These are phyloP conservation scores for Suhomyces vadensis DNA, from an alignment of 805 yeast genomes.

Conservation along the genomic window DNA sequence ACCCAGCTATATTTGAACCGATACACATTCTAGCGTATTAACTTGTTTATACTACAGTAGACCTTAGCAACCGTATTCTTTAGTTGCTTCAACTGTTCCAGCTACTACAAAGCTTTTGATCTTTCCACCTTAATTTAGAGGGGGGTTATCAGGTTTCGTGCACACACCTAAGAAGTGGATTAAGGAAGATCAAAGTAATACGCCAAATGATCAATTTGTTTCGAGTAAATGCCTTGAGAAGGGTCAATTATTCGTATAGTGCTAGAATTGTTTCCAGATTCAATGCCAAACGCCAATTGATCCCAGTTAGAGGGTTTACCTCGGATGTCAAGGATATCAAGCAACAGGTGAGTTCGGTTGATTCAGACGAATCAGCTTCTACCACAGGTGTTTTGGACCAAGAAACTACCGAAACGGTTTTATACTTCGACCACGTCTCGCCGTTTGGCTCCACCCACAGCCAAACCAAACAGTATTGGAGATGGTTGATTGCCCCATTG, in stretches of 20 bases:
- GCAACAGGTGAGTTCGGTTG: conserved; percentile 29
- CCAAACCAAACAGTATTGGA: conserved; percentile 22
- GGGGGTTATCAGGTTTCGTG: too few species aligned
- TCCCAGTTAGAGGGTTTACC: conserved; percentile 10
- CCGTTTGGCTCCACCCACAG: conserved; percentile 30
- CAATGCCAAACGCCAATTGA: background rate
- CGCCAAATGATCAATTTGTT: too few species aligned
- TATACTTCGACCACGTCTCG: conserved; percentile 40
- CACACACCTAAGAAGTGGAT: too few species aligned
- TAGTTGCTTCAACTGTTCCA: too few species aligned
- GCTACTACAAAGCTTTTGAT: too few species aligned
- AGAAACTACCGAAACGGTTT: conserved; percentile 30
- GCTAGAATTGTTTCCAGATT: too few species aligned
- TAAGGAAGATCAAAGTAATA: too few species aligned
- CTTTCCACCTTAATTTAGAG: too few species aligned
- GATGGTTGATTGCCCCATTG: conserved; percentile 19
- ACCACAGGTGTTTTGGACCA: conserved; percentile 45
- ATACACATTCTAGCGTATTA: too few species aligned
- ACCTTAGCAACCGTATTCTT: too few species aligned
- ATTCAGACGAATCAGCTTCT: conserved; percentile 33
- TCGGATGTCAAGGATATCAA: conserved; percentile 35
- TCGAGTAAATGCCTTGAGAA: too few species aligned
- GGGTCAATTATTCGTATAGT: background rate
- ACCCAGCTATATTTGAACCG: background rate
- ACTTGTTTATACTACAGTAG: too few species aligned